Base-by-base conservation (phyloP, 345 rosid species). In the Lepidium africanum region DNA sequence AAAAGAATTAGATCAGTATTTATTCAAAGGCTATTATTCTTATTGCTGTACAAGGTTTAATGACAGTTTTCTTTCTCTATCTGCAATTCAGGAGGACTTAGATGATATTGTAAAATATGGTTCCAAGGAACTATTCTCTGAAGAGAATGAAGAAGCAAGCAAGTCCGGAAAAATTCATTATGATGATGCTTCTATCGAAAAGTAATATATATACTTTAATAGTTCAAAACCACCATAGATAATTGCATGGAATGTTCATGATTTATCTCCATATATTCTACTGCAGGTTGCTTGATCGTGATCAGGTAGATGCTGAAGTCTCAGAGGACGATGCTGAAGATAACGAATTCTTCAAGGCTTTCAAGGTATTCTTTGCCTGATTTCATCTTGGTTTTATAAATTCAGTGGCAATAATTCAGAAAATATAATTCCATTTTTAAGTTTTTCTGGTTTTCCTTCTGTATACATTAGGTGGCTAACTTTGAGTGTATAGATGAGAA, bases 81-180 rank as follows among this genome's bases (percentile, higher is more conserved):
- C 43, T 77, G 32, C 60, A 27, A 51, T 67, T 30, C 73, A 92
- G 98, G 96, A 85, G 61, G 96, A 92, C 75, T 67, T 92, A 16
- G 96, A 92, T 76, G 96, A 87, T 67, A 92, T 89, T 47, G 84
- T 92, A 67, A 85, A 86, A 65, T 88, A 90, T 72, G 96, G 98
- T 53, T 87, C 98, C 19, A 90, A 86, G 78, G 96, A 92, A 69
- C 79, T 92, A 49, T 92, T 92, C 79, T 83, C 85, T 36, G 88
- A 84, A 52, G 93, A 92, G 72, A 85, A 84, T 47, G 96, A 90
- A 66, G 96, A 89, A 80, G 88, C 85, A 27, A 83, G 88, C 48
- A 92, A 83, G 75, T 86, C 88, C 19, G 88, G 96, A 10, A 94
- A 90, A 79, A 90, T 90, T 59, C 90, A 86, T 79, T 92, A 92